Evolutionary conservation across 2,329 filamentous ascomycete species (phyloP).

Genomic region (Penicillium verrucosum): DNA sequence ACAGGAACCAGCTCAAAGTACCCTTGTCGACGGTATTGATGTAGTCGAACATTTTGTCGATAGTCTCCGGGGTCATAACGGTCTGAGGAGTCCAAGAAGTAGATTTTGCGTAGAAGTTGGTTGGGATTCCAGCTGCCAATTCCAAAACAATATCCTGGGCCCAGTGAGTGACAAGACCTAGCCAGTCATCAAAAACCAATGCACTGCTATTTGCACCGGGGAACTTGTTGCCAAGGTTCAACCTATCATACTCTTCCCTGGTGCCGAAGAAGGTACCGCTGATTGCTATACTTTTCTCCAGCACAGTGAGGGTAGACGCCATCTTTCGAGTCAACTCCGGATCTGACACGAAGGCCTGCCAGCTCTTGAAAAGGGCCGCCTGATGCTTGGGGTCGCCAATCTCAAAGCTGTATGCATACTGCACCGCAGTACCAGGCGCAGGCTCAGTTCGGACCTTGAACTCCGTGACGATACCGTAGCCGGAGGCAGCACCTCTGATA

Average conservation of each 20-base stretch:
- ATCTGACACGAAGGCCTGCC: not conserved
- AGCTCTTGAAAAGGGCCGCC: not conserved
- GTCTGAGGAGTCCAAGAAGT: not conserved
- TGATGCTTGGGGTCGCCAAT: conserved; percentile 36
- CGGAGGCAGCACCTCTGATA: conserved; percentile 36
- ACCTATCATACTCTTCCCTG: not conserved
- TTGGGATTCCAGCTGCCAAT: not conserved
- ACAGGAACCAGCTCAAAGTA: not conserved
- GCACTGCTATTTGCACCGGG: conserved; percentile 40
- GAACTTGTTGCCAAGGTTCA: not conserved
- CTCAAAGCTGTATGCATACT: conserved; percentile 57
- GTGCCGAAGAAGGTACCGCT: conserved; percentile 1
- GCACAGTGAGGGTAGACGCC: not conserved
- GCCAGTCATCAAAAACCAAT: not conserved
- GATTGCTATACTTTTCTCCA: not conserved
- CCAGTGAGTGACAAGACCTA: not conserved
- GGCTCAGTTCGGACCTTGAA: conserved; percentile 38
- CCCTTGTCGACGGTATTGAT: not conserved
- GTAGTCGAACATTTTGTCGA: not conserved
- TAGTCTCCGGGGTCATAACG: not conserved
- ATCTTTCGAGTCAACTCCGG: not conserved
- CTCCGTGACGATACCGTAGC: conserved; percentile 41
- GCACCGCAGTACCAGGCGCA: conserved; percentile 44
- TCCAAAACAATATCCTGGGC: not conserved
- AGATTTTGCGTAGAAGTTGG: not conserved